Evolutionary conservation across 1,139 yeast genomes (phyloP).

Genomic region (Candida albicans): DNA sequence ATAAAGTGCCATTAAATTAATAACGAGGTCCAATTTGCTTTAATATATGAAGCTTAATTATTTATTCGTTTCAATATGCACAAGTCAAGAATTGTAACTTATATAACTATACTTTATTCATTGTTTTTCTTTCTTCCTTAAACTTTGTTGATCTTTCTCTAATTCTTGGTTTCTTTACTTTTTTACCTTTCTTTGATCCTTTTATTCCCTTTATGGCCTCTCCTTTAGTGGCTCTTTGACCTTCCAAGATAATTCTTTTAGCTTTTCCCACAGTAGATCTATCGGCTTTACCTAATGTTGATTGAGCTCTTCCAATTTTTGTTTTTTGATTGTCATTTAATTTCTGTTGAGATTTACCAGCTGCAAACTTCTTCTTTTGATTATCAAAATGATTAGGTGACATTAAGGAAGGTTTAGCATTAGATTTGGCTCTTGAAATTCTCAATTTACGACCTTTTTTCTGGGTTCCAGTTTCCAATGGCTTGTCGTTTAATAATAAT

Average conservation of each 20-base stretch:
- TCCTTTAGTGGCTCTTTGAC: slow-evolving; percentile 77
- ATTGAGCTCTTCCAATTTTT: slow-evolving; percentile 74
- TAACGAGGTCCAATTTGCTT: too few relatives aligned
- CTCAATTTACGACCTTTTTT: slow-evolving; percentile 62
- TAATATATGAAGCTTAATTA: too few relatives aligned
- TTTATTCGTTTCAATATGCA: too few relatives aligned
- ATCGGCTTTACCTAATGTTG: slow-evolving; percentile 77
- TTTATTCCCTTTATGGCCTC: slow-evolving; percentile 57
- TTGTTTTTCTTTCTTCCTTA: slow-evolving; percentile 37
- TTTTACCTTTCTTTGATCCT: slow-evolving; percentile 44
- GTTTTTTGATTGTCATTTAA: slow-evolving; percentile 70
- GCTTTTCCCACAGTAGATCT: slow-evolving; percentile 60
- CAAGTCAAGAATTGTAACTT: neutral
- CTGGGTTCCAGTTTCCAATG: slow-evolving; percentile 35
- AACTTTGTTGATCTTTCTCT: slow-evolving; percentile 67
- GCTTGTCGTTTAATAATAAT: slow-evolving; percentile 70
- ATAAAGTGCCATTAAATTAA: too few relatives aligned
- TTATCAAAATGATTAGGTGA: slow-evolving; percentile 49
- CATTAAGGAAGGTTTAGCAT: slow-evolving; percentile 47
- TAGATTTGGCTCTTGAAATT: slow-evolving; percentile 69
- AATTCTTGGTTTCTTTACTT: slow-evolving; percentile 64
- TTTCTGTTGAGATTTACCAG: slow-evolving; percentile 22
- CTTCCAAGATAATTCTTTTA: slow-evolving; percentile 55
- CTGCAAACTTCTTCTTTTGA: slow-evolving; percentile 26
- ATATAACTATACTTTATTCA: slow-evolving; percentile 19